Evolutionary conservation across 2,329 filamentous ascomycete genomes (phyloP).

Genomic region (Ceratocystis ficicola): DNA sequence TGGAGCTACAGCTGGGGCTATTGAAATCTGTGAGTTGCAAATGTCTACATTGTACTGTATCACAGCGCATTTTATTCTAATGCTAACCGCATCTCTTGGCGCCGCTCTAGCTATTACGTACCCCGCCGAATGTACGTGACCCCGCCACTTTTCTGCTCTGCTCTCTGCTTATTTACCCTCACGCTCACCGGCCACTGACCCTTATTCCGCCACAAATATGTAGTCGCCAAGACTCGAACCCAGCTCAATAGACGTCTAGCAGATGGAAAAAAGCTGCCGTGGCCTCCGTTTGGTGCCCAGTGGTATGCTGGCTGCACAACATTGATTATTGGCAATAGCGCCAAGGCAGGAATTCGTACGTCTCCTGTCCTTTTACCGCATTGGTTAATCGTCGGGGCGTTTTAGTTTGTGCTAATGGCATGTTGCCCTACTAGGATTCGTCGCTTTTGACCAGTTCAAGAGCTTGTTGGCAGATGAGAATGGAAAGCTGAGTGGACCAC

Average conservation of each 20-base stretch:
- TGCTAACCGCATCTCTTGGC: too few relatives aligned
- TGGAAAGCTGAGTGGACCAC: slow-evolving; percentile 79
- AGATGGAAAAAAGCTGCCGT: slow-evolving; percentile 76
- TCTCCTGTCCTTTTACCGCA: not conserved
- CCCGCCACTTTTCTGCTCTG: slow-evolving; percentile 9
- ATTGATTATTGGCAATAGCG: slow-evolving; percentile 87
- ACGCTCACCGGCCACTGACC: too few relatives aligned
- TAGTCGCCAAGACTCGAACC: slow-evolving; percentile 86
- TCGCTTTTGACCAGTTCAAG: slow-evolving; percentile 95
- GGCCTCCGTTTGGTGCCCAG: slow-evolving; percentile 82
- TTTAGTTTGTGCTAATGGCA: not conserved
- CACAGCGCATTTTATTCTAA: too few relatives aligned
- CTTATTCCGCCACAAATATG: not conserved
- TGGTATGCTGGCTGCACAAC: slow-evolving; percentile 99
- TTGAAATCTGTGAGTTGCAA: slow-evolving; percentile 62
- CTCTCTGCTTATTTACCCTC: too few relatives aligned
- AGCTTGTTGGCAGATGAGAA: slow-evolving; percentile 65
- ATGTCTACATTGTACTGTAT: too few relatives aligned
- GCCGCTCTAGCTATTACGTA: slow-evolving; percentile 62
- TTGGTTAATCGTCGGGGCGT: too few relatives aligned
- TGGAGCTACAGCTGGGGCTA: slow-evolving; percentile 81
- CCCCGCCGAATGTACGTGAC: slow-evolving; percentile 68
- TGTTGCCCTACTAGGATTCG: slow-evolving; percentile 50
- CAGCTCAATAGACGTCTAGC: slow-evolving; percentile 81
- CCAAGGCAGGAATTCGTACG: slow-evolving; percentile 86